Evolutionary conservation across 495 filamentous ascomycete genomes (phyloP).

Genomic region (Staphylotrichum tortipilum): DNA sequence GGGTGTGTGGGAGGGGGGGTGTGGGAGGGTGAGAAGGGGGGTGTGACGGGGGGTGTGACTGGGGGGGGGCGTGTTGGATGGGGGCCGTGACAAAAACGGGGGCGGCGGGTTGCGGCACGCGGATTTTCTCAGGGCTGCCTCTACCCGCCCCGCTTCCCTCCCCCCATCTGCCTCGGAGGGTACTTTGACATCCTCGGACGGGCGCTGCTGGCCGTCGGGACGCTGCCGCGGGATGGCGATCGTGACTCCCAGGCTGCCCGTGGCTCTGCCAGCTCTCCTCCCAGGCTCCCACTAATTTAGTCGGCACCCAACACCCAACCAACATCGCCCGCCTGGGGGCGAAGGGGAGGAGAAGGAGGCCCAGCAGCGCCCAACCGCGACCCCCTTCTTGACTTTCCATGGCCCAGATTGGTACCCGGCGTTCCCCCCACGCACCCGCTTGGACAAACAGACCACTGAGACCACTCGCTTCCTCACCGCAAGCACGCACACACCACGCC

Average conservation of each 20-base stretch:
- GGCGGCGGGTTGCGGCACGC: constrained; percentile 4
- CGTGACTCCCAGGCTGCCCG: too few relatives aligned
- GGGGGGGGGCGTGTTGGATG: constrained; percentile 8
- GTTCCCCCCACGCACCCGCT: constrained; percentile 17
- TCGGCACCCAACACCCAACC: neutral
- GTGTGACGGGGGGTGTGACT: too few relatives aligned
- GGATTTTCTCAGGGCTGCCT: neutral
- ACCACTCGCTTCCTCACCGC: constrained; percentile 3
- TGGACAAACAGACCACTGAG: constrained; percentile 13
- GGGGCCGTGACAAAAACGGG: constrained; percentile 5
- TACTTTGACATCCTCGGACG: neutral
- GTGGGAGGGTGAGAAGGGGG: too few relatives aligned
- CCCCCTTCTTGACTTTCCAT: constrained; percentile 11
- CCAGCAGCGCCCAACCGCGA: constrained; percentile 7
- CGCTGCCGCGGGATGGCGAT: constrained; percentile 5
- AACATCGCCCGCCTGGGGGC: neutral
- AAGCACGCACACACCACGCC: neutral
- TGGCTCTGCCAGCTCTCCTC: too few relatives aligned
- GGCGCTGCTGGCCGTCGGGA: constrained; percentile 3
- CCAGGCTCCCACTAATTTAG: neutral
- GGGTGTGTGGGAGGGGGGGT: too few relatives aligned
- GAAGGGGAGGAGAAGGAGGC: too few relatives aligned
- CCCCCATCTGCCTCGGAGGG: neutral
- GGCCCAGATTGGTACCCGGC: constrained; percentile 16
- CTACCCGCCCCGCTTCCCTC: too few relatives aligned